Conservation (phyloP, 495 filamentous ascomycete species). For the Bombardia bombarda region DNA sequence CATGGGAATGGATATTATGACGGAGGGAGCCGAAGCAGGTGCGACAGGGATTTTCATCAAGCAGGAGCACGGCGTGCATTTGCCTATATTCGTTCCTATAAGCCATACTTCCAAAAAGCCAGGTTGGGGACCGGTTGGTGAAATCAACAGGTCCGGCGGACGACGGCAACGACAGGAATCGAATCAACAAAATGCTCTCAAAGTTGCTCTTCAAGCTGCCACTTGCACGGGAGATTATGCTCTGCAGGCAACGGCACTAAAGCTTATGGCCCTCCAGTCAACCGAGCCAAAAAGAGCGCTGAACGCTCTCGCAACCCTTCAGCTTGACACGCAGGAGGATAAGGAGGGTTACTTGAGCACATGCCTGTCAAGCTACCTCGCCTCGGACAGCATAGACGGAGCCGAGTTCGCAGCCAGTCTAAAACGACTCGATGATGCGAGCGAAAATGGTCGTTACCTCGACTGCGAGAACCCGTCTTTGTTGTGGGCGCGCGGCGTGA, state of each 20-base stretch:
- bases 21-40: too few species aligned
- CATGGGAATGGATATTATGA: too few species aligned
- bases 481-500: constrained; percentile 8
- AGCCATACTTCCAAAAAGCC: constrained; percentile 6
- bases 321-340: constrained; percentile 13
- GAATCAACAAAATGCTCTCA: constrained; percentile 1
- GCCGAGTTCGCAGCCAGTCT: constrained; percentile 1
- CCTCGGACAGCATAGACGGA: not conserved
- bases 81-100: constrained; percentile 14
- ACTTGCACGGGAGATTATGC: constrained; percentile 7
- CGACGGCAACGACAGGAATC: too few species aligned
- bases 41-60: constrained; percentile 4
- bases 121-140: constrained; percentile 4
- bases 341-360: constrained; percentile 12
- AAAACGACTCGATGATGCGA: not conserved
- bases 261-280: constrained; percentile 12
- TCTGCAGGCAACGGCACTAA: constrained; percentile 8
- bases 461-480: not conserved
- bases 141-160: too few species aligned
- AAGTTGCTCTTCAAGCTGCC: constrained; percentile 11
- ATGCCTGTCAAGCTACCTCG: constrained; percentile 13
- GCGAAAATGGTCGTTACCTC: not conserved
- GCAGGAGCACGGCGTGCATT: constrained; percentile 2
- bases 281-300: constrained; percentile 6
- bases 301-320: constrained; percentile 5